Base-by-base conservation (phyloP, 2,329 filamentous ascomycete species). In the Botrytis elliptica region DNA sequence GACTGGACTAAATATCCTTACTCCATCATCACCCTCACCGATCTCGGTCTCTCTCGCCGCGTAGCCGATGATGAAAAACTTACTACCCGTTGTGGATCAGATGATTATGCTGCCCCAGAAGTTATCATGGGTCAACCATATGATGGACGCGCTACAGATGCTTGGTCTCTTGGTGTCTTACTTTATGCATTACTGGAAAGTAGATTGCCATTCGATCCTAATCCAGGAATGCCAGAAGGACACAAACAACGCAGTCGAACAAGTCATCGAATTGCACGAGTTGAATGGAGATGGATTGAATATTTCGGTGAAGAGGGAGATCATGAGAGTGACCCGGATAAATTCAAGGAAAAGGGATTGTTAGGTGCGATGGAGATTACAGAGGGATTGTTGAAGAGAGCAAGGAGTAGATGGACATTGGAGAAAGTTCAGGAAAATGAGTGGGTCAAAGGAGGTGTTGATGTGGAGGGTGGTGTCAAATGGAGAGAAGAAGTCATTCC, bases 51-150 rank as follows among this genome's bases (percentile, higher is more conserved):
- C 20, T 97, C 94, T 4, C 89, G 95, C 72, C 91, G 92, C 52
- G 93, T 98, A 57, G 89, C 93, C 25, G 91, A 94, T 75, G 93
- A 94, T 70, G 94, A 97, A 77, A 91, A 95, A 75, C 88, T 99
- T n/a, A 93, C 93, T 75, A 98, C 95, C 2, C 90, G 96, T 16
- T 99, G 96, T 82, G 96, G 96, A 46, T 97, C 93, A 59, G 96
- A 98, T 83, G 96, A 99, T 83, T 99, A 99, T 81, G 95, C 95
- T 2, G 95, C 96, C 0, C 96, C 96, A 0, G 96, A 99, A 82
- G 94, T 99, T 64, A 91, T 99, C 71, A 93, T 99, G 86, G 95
- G 95, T 38, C 93, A 97, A 80, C 90, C 93, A 12, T 99, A 99
- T 81, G 95, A 98, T 81, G 96, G 96, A 46, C 93, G 94, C 55